Evolutionary conservation across 495 filamentous ascomycete genomes (phyloP).

Genomic region (Penicillium pancosmium): DNA sequence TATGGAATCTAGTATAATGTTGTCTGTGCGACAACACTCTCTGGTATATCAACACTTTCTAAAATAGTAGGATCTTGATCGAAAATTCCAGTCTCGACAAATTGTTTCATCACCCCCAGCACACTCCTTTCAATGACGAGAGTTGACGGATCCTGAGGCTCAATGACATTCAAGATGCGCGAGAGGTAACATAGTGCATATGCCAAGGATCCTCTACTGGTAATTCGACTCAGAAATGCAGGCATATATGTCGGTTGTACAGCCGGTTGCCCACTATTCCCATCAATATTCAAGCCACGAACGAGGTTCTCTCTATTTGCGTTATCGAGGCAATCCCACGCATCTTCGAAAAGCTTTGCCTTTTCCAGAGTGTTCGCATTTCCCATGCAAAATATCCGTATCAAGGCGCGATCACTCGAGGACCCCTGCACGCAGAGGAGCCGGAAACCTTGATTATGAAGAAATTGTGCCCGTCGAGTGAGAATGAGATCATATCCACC

Average conservation of each 20-base stretch:
- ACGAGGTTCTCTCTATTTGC: slow-evolving; percentile 20
- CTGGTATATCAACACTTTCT: slow-evolving; percentile 21
- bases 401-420: slow-evolving; percentile 32
- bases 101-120: slow-evolving; percentile 16
- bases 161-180: slow-evolving; percentile 16
- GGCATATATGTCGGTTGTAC: slow-evolving; percentile 42
- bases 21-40: slow-evolving; percentile 11
- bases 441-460: slow-evolving; percentile 29
- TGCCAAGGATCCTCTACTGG: background rate
- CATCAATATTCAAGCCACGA: slow-evolving; percentile 35
- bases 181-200: slow-evolving; percentile 15
- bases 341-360: slow-evolving; percentile 32
- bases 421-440: slow-evolving; percentile 20
- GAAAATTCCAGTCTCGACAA: slow-evolving; percentile 22
- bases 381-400: slow-evolving; percentile 39
- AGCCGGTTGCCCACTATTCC: slow-evolving; percentile 27
- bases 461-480: slow-evolving; percentile 22
- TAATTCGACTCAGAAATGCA: slow-evolving; percentile 26
- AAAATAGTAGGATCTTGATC: slow-evolving; percentile 20
- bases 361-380: slow-evolving; percentile 28
- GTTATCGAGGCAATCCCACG: slow-evolving; percentile 28
- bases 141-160: slow-evolving; percentile 10
- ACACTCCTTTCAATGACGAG: slow-evolving; percentile 24
- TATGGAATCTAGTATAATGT: background rate
- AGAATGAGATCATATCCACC: slow-evolving; percentile 39